Base-by-base conservation (phyloP, 257 asterid genomes). In the Fraxinus excelsior region DNA sequence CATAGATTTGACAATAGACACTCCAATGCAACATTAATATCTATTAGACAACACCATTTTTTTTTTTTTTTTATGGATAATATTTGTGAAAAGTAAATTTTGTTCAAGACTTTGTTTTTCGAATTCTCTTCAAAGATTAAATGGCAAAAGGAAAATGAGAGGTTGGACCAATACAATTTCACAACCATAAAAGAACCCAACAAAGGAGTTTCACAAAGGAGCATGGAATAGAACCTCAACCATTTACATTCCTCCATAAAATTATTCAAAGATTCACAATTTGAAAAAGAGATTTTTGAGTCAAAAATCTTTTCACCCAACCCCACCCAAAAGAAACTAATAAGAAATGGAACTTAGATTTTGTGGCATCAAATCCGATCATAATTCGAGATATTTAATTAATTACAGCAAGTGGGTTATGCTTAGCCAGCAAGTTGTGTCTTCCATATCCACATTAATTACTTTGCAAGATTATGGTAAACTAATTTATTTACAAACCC, bases 131-230 rank as follows among this genome's bases (percentile, higher is more conserved):
- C 75, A 78, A 85, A 83, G 82, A 73, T 78, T 66, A 62, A 82
- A 70, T 78, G 85, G 75, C 56, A 72, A 78, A 49, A 7, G n/a
- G 3, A 21, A 76, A 40, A 69, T 23, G 67, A 5, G 37, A 34
- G 37, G 37, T 34, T 67, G 79, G 49, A 38, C 74, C 31, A 53
- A 34, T 70, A 60, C 67, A 60, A 60, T 60, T 23, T 23, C 31
- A 23, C 9, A 16, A 60, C 28, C 31, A 7, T n/a, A 60, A 21
- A 58, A 58, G 67, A 53, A 64, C 31, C 73, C 64, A 73, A 19
- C 14, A 82, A 60, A 60, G 9, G 90, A 83, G 80, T 83, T 82
- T 74, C 81, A 82, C 79, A 78, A 62, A 68, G n/a, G 82, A 81
- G 84, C 80, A 28, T 26, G 84, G 78, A 60, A 60, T 60, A 60